Evolutionary conservation across 768 basidiomycete species (phyloP).

Genomic region (Leccinum broughii): DNA sequence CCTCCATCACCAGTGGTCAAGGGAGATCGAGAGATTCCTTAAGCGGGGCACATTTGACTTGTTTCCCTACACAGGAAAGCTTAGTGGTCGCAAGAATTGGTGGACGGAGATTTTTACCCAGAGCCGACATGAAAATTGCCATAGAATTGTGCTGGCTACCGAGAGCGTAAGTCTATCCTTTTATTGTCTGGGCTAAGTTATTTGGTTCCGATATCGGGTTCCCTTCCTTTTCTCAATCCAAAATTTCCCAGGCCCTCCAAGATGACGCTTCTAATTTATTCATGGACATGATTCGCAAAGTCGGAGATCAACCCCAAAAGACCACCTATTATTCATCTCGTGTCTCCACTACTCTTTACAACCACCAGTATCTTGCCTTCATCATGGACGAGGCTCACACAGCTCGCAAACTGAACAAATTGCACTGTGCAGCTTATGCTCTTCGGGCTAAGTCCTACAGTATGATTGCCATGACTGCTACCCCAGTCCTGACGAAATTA

Average conservation of each 20-base stretch:
- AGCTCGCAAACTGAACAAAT: constrained; percentile 6
- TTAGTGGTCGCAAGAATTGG: too few relatives aligned
- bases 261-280: neutral
- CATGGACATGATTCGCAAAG: neutral
- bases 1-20: too few relatives aligned
- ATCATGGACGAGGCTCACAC: constrained; percentile 9
- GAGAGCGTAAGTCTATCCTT: too few relatives aligned
- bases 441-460: neutral
- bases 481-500: constrained; percentile 6
- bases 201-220: too few relatives aligned
- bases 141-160: too few relatives aligned
- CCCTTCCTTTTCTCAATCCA: too few relatives aligned
- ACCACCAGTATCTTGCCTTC: neutral
- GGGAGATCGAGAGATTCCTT: too few relatives aligned
- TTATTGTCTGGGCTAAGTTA: too few relatives aligned
- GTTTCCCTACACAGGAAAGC: too few relatives aligned
- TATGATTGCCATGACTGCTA: constrained; percentile 3
- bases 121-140: too few relatives aligned
- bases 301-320: neutral
- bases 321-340: neutral
- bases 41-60: too few relatives aligned
- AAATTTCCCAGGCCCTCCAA: neutral
- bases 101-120: too few relatives aligned
- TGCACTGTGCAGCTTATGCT: neutral
- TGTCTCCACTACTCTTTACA: neutral